A percentile compares a stretch with the other conserved stretches of the same genome.
Conservation (phyloP, 2,329 filamentous ascomycete genomes). For the Botrytis byssoidea region DNA sequence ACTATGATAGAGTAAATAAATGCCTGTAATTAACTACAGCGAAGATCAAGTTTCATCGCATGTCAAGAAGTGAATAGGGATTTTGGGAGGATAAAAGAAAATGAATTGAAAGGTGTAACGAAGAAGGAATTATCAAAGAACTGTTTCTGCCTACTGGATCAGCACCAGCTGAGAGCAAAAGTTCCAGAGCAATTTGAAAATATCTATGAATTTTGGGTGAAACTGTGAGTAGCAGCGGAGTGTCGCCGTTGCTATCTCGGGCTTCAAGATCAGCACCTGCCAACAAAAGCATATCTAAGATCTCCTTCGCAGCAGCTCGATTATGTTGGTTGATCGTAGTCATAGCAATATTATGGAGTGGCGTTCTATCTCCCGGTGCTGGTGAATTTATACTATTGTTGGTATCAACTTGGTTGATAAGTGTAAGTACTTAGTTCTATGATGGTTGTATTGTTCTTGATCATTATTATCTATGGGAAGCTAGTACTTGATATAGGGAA, state of each 20-base stretch:
- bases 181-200: neutral
- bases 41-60: neutral
- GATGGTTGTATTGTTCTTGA: no score
- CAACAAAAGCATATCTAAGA: slow-evolving; percentile 25
- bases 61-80: neutral
- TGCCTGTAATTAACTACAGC: neutral
- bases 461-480: no score
- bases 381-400: no score
- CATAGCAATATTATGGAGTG: neutral
- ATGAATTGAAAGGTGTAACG: neutral
- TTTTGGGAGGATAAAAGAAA: neutral
- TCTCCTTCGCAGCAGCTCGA: neutral
- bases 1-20: neutral
- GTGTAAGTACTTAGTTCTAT: no score
- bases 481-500: no score
- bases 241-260: slow-evolving; percentile 23
- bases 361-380: neutral
- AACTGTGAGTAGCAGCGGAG: slow-evolving; percentile 25
- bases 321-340: neutral
- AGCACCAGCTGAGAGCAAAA: slow-evolving; percentile 19
- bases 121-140: neutral
- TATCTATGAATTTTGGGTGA: neutral
- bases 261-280: slow-evolving; percentile 34
- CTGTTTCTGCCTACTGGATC: neutral
- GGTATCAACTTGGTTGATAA: no score